These are phyloP conservation scores for Phaeophleospora eucalypticola DNA, from an alignment of 2,329 filamentous ascomycete genomes.

Conservation along the genomic window DNA sequence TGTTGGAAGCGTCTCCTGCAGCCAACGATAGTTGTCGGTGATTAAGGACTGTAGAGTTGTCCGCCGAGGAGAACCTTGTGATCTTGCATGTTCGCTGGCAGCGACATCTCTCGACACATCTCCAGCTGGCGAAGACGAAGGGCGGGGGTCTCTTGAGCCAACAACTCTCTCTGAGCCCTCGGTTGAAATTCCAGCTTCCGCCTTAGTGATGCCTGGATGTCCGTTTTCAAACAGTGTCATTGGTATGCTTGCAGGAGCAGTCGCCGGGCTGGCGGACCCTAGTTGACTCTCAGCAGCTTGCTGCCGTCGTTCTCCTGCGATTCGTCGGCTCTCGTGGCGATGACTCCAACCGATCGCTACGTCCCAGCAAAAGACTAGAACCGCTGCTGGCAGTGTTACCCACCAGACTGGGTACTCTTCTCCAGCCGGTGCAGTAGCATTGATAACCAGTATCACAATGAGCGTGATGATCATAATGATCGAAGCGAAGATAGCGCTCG, in stretches of 20 bases:
- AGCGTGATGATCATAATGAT: conserved; percentile 64
- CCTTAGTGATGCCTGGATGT: not conserved
- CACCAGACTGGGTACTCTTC: conserved; percentile 60
- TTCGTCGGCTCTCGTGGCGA: conserved; percentile 59
- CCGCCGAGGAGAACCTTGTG: not conserved
- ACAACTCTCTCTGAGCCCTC: not conserved
- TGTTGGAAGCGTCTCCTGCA: conserved; percentile 67
- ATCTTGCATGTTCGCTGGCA: not conserved
- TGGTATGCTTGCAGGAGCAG: not conserved
- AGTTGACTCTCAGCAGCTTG: not conserved
- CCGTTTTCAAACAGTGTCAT: not conserved
- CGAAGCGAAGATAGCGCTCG: conserved; percentile 60
- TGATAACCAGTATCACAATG: conserved; percentile 61
- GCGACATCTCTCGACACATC: not conserved
- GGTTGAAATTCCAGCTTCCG: not conserved
- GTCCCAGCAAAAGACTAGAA: conserved; percentile 67
- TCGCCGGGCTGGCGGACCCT: not conserved
- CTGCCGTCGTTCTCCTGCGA: conserved; percentile 45
- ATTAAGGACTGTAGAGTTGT: conserved; percentile 53
- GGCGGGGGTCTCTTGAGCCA: too few relatives aligned
- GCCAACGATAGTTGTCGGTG: conserved; percentile 51
- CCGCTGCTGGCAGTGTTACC: conserved; percentile 64
- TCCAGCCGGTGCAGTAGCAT: conserved; percentile 53
- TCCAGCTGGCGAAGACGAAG: not conserved
- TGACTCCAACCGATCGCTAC: conserved; percentile 60